Evolutionary conservation across 2,329 filamentous ascomycete genomes (phyloP).

Genomic region (Colletotrichum sp.): DNA sequence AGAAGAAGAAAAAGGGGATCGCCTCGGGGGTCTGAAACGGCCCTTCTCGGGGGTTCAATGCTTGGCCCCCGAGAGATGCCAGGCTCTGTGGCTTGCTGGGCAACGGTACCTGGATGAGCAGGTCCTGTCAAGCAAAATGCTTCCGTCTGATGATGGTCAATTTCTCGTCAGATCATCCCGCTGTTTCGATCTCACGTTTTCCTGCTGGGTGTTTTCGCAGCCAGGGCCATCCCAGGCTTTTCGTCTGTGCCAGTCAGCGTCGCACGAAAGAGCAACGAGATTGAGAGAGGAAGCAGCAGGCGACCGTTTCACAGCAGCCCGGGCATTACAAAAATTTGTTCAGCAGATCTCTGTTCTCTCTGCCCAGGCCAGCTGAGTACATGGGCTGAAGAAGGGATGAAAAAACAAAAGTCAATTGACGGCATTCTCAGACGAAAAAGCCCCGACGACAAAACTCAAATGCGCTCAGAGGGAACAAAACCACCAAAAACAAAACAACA

Average conservation of each 20-base stretch:
- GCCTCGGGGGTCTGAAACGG: conserved; percentile 19
- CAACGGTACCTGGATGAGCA: background rate
- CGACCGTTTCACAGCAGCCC: background rate
- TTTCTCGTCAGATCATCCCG: conserved; percentile 14
- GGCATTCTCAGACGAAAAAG: background rate
- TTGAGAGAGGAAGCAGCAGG: background rate
- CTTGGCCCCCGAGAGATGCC: background rate
- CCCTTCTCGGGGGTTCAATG: conserved; percentile 4
- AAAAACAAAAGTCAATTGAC: background rate
- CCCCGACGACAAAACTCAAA: background rate
- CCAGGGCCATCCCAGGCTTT: background rate
- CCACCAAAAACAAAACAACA: background rate
- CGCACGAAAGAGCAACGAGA: background rate
- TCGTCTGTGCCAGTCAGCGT: background rate
- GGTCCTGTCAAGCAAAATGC: background rate
- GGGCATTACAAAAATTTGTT: background rate
- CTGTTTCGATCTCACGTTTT: conserved; percentile 11
- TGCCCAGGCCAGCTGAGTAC: background rate
- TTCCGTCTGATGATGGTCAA: conserved; percentile 1
- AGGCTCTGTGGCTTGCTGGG: background rate
- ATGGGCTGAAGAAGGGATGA: background rate
- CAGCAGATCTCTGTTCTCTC: background rate
- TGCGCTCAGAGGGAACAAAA: background rate
- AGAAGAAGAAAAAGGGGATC: conserved; percentile 6
- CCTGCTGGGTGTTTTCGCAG: background rate